Conservation (phyloP, 805 yeast genomes). For the Yarrowia keelungensis region DNA sequence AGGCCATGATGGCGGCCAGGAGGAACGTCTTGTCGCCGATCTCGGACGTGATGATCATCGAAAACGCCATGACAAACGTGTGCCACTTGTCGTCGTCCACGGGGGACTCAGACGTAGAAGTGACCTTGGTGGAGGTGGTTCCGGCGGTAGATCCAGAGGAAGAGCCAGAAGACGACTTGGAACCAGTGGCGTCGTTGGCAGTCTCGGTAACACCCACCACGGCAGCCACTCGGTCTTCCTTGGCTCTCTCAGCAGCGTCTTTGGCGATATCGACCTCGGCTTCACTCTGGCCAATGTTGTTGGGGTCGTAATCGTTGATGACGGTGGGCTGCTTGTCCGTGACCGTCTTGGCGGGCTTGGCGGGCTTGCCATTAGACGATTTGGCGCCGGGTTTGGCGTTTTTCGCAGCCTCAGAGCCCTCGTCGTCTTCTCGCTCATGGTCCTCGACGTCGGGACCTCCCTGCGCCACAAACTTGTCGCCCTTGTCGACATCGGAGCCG, state of each 20-base stretch:
- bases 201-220: slow-evolving; percentile 20
- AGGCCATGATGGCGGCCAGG: slow-evolving; percentile 97
- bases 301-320: slow-evolving; percentile 51
- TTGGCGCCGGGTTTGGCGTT: slow-evolving; percentile 7
- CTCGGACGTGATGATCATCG: slow-evolving; percentile 95
- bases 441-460: slow-evolving; percentile 40
- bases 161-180: background rate
- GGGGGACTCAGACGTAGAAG: background rate
- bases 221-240: slow-evolving; percentile 39
- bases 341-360: slow-evolving; percentile 20
- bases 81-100: slow-evolving; percentile 44
- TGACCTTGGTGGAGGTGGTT: background rate
- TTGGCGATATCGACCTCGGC: slow-evolving; percentile 43
- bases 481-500: slow-evolving; percentile 39
- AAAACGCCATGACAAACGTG: slow-evolving; percentile 77
- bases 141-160: background rate
- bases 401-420: slow-evolving; percentile 3
- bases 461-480: slow-evolving; percentile 41
- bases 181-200: slow-evolving; percentile 10
- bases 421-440: slow-evolving; percentile 33
- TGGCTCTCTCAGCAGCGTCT: slow-evolving; percentile 40
- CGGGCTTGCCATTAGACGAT: slow-evolving; percentile 6
- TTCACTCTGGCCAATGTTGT: slow-evolving; percentile 41
- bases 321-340: slow-evolving; percentile 47
- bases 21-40: slow-evolving; percentile 97